Base-by-base conservation (phyloP, 805 yeast species). In the Barnettozyma sucrosica region DNA sequence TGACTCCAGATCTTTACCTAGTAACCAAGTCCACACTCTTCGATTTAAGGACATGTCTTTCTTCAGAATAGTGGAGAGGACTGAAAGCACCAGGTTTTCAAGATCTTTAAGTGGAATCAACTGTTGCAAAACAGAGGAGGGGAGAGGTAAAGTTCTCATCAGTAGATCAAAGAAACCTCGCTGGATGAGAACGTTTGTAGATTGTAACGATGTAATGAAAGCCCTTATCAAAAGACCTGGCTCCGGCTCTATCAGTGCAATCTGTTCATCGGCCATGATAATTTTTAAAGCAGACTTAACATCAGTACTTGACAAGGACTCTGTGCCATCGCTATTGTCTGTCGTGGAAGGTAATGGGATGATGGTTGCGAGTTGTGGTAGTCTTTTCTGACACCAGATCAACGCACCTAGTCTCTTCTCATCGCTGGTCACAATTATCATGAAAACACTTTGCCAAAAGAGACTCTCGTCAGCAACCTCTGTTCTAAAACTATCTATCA, bases 41-140 rank as follows among this genome's bases (percentile, higher is more conserved):
- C 99, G 75, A 64, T 93, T 93, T 50, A 93, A 73, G 8, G 97
- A 89, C 97, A 93, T 89, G 64, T 93, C 99, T 55, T 82, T 83
- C 40, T 84, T 79, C 39, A 89, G 68, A 3, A 93, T 83, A 0
- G 90, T 81, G 10, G 73, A 66, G 23, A 89, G 76, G 34, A 89
- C 83, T 9, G 80, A 71, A 65, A 83, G 69, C 16, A 89, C 62
- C 34, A 89, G 66, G 26, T 75, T 56, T 51, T 77, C 75, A 42
- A 77, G 74, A 56, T 89, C 96, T 6, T 71, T 66, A 0, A 65
- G 56, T 1, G 79, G 65, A 1, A 80, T 68, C 10, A 80, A 51
- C 2, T 62, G 56, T 41, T 75, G 77, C 24, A 85, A 58, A 2
- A 83, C 74, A 0, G 75, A 74, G 18, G 89, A 79, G 51, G 77